Conservation (phyloP, 2,329 filamentous ascomycete genomes). For the Paraphoma chrysanthemicola region DNA sequence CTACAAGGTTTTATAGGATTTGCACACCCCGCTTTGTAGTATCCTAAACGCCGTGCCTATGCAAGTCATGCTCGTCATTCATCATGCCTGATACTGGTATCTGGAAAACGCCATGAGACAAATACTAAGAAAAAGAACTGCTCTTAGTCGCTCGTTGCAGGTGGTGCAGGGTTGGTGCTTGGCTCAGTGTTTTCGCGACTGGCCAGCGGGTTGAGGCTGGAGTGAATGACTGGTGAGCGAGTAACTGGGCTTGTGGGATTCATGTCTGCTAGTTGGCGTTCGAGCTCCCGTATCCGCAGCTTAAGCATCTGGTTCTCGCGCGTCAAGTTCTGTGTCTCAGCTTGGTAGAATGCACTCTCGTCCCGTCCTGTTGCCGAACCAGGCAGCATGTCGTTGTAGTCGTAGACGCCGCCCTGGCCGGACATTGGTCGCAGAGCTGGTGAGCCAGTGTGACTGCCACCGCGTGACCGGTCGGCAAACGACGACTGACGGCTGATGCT, state of each 20-base stretch:
- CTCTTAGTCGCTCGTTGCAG: conserved; percentile 5
- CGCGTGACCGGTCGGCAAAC: conserved; percentile 44
- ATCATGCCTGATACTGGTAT: background rate
- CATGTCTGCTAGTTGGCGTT: conserved; percentile 43
- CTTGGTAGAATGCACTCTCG: conserved; percentile 81
- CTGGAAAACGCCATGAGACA: too few species aligned
- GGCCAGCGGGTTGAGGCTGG: conserved; percentile 32
- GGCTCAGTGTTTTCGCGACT: conserved; percentile 19
- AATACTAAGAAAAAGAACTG: background rate
- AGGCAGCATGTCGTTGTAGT: conserved; percentile 68
- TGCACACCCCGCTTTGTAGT: background rate
- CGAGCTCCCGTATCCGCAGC: conserved; percentile 74
- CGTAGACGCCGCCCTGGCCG: conserved; percentile 45
- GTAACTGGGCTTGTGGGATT: conserved; percentile 40
- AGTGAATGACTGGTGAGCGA: conserved; percentile 38
- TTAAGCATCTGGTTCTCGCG: conserved; percentile 85
- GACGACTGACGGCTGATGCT: conserved; percentile 55
- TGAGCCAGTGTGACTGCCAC: conserved; percentile 50
- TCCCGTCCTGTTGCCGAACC: conserved; percentile 62
- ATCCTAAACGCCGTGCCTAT: conserved; percentile 15
- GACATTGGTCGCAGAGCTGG: conserved; percentile 61
- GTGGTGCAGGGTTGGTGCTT: background rate
- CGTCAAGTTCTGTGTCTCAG: conserved; percentile 78
- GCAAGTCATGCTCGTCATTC: conserved; percentile 2
- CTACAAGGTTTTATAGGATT: background rate